A percentile compares a stretch with the other conserved stretches of the same genome.
phyloP scores from a whole-genome alignment of 306 rosid species.

The Lablab purpureus region DNA sequence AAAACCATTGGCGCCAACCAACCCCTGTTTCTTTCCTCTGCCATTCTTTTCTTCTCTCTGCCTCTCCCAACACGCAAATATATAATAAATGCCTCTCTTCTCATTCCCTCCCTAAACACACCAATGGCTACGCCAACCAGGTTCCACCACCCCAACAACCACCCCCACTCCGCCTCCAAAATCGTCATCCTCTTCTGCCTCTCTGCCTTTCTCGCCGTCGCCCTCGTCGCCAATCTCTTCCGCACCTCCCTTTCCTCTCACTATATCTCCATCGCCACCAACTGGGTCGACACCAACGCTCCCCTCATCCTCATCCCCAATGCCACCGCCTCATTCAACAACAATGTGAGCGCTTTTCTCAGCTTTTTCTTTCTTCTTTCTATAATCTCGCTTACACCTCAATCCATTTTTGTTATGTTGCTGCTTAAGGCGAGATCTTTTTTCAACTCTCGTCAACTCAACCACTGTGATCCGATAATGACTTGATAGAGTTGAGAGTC shows the following conservation, averaged over 20 bases:
- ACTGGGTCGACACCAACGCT: conserved; percentile 52
- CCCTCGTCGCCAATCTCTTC: conserved; percentile 59
- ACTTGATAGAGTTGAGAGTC: no score
- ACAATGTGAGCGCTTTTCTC: neutral
- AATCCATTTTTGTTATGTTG: neutral
- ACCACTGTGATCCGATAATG: no score
- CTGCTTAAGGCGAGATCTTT: no score
- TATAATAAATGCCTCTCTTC: neutral
- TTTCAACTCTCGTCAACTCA: no score
- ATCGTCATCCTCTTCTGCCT: conserved; percentile 51
- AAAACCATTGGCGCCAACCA: conserved; percentile 4
- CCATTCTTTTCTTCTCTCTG: neutral
- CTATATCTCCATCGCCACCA: conserved; percentile 52
- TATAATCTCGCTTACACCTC: neutral
- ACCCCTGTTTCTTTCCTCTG: neutral
- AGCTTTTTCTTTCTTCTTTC: neutral
- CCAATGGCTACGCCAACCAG: conserved; percentile 46
- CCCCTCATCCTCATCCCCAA: conserved; percentile 45
- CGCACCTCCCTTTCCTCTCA: conserved; percentile 65
- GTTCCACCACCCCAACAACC: conserved; percentile 5
- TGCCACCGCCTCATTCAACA: conserved; percentile 11
- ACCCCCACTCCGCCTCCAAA: conserved; percentile 35
- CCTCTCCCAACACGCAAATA: neutral
- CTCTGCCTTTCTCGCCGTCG: conserved; percentile 52
- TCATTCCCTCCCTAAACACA: no score